Conservation (phyloP, 1,284 basidiomycete species). For the Heterobasidion annosum region DNA sequence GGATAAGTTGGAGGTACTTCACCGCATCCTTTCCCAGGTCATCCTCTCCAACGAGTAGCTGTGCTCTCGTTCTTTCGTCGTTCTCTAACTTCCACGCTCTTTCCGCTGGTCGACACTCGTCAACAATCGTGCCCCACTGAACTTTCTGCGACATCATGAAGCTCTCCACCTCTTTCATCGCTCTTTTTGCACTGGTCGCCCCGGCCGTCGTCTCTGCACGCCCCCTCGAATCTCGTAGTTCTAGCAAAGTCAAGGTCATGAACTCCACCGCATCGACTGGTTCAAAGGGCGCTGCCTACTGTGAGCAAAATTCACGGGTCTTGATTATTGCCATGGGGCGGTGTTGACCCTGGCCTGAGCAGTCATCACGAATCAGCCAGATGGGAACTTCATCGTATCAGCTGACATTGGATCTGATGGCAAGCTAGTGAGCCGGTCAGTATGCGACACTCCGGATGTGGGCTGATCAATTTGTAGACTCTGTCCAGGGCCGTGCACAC, state of each 20-base stretch:
- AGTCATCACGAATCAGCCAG: conserved; percentile 8
- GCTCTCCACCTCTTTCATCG: conserved; percentile 3
- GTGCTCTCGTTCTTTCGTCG: not conserved
- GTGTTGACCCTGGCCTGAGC: not conserved
- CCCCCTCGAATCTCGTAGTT: not conserved
- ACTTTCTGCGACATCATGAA: conserved; percentile 1
- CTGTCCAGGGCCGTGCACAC: conserved; percentile 25
- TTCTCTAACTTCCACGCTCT: not conserved
- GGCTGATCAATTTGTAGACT: conserved; percentile 13
- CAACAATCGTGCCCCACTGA: not conserved
- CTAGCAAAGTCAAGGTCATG: conserved; percentile 1
- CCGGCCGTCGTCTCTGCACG: conserved; percentile 1
- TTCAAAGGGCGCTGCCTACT: conserved; percentile 6
- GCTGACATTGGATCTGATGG: conserved; percentile 7
- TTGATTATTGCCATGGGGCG: not conserved
- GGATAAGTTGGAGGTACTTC: not conserved
- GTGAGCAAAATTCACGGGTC: not conserved
- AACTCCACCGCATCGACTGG: conserved; percentile 1
- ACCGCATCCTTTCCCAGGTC: not conserved
- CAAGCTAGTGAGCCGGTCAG: conserved; percentile 7
- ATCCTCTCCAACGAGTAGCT: not conserved
- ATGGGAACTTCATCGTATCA: conserved; percentile 7
- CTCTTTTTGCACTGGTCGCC: not conserved
- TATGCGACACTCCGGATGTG: not conserved
- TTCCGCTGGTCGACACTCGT: not conserved